These are phyloP conservation scores for Termitomyces sp. DNA, from an alignment of 768 basidiomycete species.

Conservation along the genomic window DNA sequence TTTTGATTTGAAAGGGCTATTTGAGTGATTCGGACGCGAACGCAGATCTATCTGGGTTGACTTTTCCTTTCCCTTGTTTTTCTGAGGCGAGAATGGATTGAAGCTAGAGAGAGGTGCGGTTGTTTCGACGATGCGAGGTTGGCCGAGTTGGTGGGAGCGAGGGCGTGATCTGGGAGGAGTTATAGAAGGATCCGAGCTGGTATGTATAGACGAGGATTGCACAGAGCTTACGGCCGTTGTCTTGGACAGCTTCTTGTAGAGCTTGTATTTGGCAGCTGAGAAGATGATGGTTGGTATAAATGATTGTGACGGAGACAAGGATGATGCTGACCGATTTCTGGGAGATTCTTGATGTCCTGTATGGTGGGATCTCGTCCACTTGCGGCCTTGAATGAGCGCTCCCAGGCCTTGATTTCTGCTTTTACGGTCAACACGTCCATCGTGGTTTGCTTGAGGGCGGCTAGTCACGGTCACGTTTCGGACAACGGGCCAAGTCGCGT, in stretches of 20 bases:
- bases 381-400: slow-evolving; percentile 56
- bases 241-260: slow-evolving; percentile 75
- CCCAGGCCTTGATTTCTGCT: slow-evolving; percentile 76
- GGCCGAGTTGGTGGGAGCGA: slow-evolving; percentile 32
- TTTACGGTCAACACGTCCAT: slow-evolving; percentile 52
- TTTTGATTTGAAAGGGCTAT: slow-evolving; percentile 37
- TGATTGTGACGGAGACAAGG: not conserved
- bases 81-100: slow-evolving; percentile 80
- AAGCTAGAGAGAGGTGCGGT: slow-evolving; percentile 52
- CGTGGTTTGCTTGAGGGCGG: not conserved
- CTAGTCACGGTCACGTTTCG: slow-evolving; percentile 13
- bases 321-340: slow-evolving; percentile 53
- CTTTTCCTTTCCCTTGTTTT: slow-evolving; percentile 52
- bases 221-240: slow-evolving; percentile 21
- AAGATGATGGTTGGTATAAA: slow-evolving; percentile 15
- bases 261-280: slow-evolving; percentile 77
- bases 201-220: slow-evolving; percentile 12
- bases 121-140: slow-evolving; percentile 47
- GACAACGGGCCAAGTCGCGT: slow-evolving; percentile 26
- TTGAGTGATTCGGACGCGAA: slow-evolving; percentile 38
- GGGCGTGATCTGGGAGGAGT: slow-evolving; percentile 32
- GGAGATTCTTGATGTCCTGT: slow-evolving; percentile 65
- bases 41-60: slow-evolving; percentile 14
- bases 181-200: slow-evolving; percentile 28
- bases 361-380: slow-evolving; percentile 61